phyloP scores from a whole-genome alignment of 257 asterid genomes.

The Ballota nigra region DNA sequence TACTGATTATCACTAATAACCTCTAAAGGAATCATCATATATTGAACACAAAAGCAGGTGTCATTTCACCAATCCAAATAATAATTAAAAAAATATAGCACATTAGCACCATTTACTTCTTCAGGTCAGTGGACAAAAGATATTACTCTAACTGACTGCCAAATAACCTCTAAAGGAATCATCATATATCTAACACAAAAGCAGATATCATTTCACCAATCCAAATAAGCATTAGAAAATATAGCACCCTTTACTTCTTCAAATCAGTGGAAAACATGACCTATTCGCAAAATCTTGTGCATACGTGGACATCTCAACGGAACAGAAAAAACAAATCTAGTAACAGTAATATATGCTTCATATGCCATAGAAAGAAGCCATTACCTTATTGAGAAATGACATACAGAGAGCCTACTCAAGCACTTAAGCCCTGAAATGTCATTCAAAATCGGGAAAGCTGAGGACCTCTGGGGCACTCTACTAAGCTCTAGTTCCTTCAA shows the following conservation, averaged over 20 bases:
- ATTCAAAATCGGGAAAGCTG: conserved; percentile 62
- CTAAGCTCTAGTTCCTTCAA: conserved; percentile 89
- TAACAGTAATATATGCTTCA: background rate
- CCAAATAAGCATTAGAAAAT: background rate
- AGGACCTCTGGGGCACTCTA: conserved; percentile 70
- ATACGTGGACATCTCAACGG: background rate
- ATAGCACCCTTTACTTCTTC: background rate
- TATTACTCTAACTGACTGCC: no score
- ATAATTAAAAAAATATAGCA: background rate
- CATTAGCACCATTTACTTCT: background rate
- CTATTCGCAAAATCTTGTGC: background rate
- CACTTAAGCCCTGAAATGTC: conserved; percentile 68
- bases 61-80: background rate
- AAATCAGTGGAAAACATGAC: background rate
- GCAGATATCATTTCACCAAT: background rate
- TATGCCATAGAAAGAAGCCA: background rate
- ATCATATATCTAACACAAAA: background rate
- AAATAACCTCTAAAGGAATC: background rate
- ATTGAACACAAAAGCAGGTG: background rate
- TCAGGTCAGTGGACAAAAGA: background rate
- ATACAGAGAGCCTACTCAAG: conserved; percentile 79
- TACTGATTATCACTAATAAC: background rate
- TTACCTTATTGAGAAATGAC: conserved; percentile 92
- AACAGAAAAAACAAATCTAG: background rate
- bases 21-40: background rate